A percentile compares a stretch with the other conserved stretches of the same genome.
phyloP scores from a whole-genome alignment of 2,329 filamentous ascomycete genomes.

The Fusarium sp. region DNA sequence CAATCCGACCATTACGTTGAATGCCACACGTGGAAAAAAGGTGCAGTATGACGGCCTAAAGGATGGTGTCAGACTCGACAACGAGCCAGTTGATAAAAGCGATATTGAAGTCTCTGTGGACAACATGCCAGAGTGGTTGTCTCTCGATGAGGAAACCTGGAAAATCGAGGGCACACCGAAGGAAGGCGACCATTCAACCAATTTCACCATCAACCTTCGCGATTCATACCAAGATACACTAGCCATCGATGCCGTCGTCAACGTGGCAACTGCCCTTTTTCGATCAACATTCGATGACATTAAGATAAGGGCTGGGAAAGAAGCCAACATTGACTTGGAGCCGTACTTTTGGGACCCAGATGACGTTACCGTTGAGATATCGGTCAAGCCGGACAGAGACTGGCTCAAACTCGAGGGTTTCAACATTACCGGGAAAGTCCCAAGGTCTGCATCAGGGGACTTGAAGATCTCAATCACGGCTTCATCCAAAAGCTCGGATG shows the following conservation, averaged over 20 bases:
- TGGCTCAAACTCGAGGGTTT: slow-evolving; percentile 57
- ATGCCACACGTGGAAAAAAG: slow-evolving; percentile 62
- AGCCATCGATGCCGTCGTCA: slow-evolving; percentile 60
- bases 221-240: slow-evolving; percentile 71
- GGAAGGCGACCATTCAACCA: slow-evolving; percentile 65
- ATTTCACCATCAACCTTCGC: slow-evolving; percentile 70
- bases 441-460: slow-evolving; percentile 47
- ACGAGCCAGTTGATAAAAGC: slow-evolving; percentile 56
- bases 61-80: slow-evolving; percentile 67
- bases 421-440: slow-evolving; percentile 55
- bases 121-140: slow-evolving; percentile 75
- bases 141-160: slow-evolving; percentile 71
- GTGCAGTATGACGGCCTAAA: slow-evolving; percentile 65
- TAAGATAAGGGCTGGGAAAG: slow-evolving; percentile 52
- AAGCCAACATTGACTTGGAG: slow-evolving; percentile 55
- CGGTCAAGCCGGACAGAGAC: slow-evolving; percentile 48
- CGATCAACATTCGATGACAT: slow-evolving; percentile 52
- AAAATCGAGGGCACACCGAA: slow-evolving; percentile 73
- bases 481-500: slow-evolving; percentile 46
- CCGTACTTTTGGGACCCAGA: slow-evolving; percentile 54
- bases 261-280: slow-evolving; percentile 54
- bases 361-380: slow-evolving; percentile 51
- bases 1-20: slow-evolving; percentile 65
- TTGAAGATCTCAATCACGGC: slow-evolving; percentile 47
- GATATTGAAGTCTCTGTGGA: slow-evolving; percentile 64